phyloP scores from a whole-genome alignment of 202 grass and related monocot genomes.

The Schoenoplectus tabernaemontani region DNA sequence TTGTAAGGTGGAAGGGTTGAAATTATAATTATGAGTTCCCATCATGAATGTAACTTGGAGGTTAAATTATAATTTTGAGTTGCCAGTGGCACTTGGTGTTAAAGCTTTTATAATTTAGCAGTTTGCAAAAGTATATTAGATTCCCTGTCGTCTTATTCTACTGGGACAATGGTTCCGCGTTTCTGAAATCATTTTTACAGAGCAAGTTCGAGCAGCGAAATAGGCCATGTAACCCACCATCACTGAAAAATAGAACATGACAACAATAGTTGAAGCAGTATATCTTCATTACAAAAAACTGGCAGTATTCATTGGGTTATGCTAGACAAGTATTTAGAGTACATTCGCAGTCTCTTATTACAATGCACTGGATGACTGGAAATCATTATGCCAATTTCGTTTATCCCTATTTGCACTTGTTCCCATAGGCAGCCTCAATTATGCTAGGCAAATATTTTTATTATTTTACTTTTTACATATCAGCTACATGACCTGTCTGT shows the following conservation, averaged over 20 bases:
- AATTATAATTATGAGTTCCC: no score
- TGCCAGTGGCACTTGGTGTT: no score
- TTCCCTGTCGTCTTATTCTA: no score
- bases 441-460: neutral
- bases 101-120: no score
- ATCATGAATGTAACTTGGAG: no score
- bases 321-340: neutral
- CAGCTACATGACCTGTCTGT: slow-evolving; percentile 28
- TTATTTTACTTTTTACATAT: slow-evolving; percentile 54
- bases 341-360: neutral
- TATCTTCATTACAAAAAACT: neutral
- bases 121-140: no score
- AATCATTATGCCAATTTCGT: neutral
- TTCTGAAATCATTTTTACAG: neutral
- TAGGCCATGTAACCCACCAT: neutral
- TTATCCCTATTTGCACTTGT: neutral
- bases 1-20: no score
- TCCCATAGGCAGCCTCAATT: neutral
- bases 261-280: neutral
- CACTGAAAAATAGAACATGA: neutral
- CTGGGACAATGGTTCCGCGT: neutral
- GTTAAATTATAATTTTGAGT: no score
- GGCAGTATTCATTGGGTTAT: neutral
- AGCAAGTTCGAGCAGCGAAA: no score
- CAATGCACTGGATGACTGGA: neutral